Evolutionary conservation across 1,284 basidiomycete species (phyloP).

Genomic region (Retiboletus flavoniger): DNA sequence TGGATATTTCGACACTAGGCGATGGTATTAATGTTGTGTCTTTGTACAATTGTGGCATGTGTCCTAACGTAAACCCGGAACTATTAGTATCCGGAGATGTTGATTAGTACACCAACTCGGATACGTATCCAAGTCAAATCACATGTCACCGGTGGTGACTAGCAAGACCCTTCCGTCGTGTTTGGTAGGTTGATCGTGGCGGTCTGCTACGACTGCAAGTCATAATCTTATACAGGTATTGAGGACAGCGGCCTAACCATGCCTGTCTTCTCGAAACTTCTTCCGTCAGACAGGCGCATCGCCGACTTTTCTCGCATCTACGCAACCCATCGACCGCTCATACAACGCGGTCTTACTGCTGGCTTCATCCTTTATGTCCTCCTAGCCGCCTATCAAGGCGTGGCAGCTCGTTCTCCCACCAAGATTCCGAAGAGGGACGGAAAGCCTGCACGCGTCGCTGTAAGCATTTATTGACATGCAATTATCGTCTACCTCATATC

Average conservation of each 20-base stretch:
- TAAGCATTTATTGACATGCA: constrained; percentile 36
- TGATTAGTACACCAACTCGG: too few relatives aligned
- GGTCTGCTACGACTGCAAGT: neutral
- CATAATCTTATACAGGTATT: neutral
- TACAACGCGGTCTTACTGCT: constrained; percentile 68
- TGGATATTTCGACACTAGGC: constrained; percentile 3
- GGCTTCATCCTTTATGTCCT: constrained; percentile 66
- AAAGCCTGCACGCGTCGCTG: constrained; percentile 62
- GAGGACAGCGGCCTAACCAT: constrained; percentile 7
- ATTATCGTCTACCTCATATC: neutral
- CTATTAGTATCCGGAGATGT: too few relatives aligned
- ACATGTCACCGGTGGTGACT: constrained; percentile 1
- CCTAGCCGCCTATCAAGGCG: constrained; percentile 52
- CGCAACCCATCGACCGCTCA: constrained; percentile 57
- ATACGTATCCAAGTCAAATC: constrained; percentile 5
- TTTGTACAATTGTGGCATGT: too few relatives aligned
- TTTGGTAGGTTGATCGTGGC: neutral
- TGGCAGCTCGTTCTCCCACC: constrained; percentile 44
- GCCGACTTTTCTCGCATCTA: constrained; percentile 53
- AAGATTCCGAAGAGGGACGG: constrained; percentile 31
- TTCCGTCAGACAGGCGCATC: constrained; percentile 27
- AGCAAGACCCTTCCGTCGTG: neutral
- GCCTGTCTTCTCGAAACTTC: constrained; percentile 21
- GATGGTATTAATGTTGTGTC: too few relatives aligned
- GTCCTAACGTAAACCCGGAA: too few relatives aligned